phyloP scores from a whole-genome alignment of 345 rosid genomes.

The Citrus inodora region DNA sequence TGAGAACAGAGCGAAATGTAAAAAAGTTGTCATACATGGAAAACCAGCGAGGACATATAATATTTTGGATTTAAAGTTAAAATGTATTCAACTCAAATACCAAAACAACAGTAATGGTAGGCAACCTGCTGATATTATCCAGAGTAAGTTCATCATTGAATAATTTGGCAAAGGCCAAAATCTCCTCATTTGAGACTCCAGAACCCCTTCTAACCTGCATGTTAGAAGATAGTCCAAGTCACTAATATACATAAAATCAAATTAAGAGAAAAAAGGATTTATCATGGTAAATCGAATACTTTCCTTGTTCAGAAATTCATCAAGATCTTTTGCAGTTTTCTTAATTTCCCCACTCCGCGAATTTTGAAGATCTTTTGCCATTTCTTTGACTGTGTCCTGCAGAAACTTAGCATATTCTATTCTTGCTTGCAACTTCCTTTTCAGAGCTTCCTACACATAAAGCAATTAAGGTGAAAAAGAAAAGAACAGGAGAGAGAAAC shows the following conservation, averaged over 20 bases:
- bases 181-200: constrained; percentile 57
- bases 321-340: constrained; percentile 71
- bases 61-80: not conserved
- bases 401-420: constrained; percentile 80
- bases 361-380: constrained; percentile 88
- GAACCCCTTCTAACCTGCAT: constrained; percentile 68
- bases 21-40: constrained; percentile 1
- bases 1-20: constrained; percentile 16
- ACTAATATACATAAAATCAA: not conserved
- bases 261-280: not conserved
- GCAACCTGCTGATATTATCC: constrained; percentile 73
- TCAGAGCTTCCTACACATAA: constrained; percentile 60
- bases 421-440: constrained; percentile 60
- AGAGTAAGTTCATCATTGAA: constrained; percentile 75
- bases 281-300: not conserved
- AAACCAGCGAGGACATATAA: constrained; percentile 5
- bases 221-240: not conserved
- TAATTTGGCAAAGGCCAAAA: constrained; percentile 70
- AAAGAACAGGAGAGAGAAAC: not conserved
- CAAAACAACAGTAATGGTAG: not conserved
- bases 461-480: not conserved
- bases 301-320: constrained; percentile 58
- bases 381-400: constrained; percentile 83
- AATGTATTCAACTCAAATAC: not conserved
- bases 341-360: constrained; percentile 68